Evolutionary conservation across 768 basidiomycete genomes (phyloP).

Genomic region (Royoungia palumana): DNA sequence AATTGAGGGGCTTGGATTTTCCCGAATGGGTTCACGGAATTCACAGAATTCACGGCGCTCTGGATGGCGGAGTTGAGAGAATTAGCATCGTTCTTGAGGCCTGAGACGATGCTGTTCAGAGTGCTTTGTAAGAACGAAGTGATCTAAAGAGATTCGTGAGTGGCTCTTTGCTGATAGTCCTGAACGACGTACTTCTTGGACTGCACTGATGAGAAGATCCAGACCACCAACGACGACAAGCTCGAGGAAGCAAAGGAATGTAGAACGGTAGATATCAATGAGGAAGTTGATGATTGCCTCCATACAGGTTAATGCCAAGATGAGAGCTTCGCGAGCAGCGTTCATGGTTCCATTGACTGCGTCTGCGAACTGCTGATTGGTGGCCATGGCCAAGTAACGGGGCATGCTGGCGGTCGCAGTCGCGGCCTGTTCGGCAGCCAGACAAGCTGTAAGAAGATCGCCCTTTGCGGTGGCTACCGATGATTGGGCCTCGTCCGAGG

Average conservation of each 20-base stretch:
- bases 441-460: conserved; percentile 79
- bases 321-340: conserved; percentile 69
- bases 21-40: conserved; percentile 72
- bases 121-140: conserved; percentile 62
- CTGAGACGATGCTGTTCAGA: conserved; percentile 57
- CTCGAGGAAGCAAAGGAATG: conserved; percentile 91
- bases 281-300: conserved; percentile 90
- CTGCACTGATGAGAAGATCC: conserved; percentile 74
- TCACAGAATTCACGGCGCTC: conserved; percentile 61
- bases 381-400: conserved; percentile 80
- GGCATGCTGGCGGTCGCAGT: conserved; percentile 83
- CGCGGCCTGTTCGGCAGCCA: conserved; percentile 80
- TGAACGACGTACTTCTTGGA: conserved; percentile 63
- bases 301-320: conserved; percentile 76
- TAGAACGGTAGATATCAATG: conserved; percentile 87
- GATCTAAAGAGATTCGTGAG: conserved; percentile 46
- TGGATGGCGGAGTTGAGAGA: conserved; percentile 67
- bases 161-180: neutral
- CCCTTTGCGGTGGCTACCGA: conserved; percentile 67
- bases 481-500: conserved; percentile 64
- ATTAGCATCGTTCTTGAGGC: conserved; percentile 68
- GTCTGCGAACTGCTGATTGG: conserved; percentile 74
- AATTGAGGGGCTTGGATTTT: conserved; percentile 71
- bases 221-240: conserved; percentile 81
- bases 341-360: conserved; percentile 78